A percentile compares a stretch with the other conserved stretches of the same genome.
These are phyloP conservation scores for Exidia glandulosa DNA, from an alignment of 768 basidiomycete species.

Conservation along the genomic window DNA sequence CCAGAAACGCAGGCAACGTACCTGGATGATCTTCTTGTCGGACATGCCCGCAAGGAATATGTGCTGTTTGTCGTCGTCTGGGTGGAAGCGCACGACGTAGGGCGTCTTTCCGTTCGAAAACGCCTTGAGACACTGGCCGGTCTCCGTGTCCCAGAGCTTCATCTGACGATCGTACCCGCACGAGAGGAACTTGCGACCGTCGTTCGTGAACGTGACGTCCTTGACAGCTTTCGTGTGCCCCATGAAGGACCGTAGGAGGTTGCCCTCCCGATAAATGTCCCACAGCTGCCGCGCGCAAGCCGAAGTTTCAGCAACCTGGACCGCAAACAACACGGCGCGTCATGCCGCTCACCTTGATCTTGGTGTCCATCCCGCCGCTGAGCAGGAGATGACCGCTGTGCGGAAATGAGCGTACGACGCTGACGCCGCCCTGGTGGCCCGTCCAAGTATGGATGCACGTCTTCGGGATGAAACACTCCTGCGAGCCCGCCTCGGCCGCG, in stretches of 20 bases:
- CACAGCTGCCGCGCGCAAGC: constrained; percentile 54
- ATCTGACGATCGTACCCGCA: constrained; percentile 94
- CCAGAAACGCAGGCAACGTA: constrained; percentile 21
- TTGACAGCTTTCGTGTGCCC: constrained; percentile 96
- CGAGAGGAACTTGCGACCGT: constrained; percentile 79
- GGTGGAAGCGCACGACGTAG: constrained; percentile 90
- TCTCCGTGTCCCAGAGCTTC: constrained; percentile 99
- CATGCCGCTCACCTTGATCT: constrained; percentile 67
- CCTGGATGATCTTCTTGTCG: constrained; percentile 98
- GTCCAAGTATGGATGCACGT: constrained; percentile 96
- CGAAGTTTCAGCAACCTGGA: not conserved
- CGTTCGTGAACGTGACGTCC: constrained; percentile 91
- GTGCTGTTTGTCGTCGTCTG: constrained; percentile 90
- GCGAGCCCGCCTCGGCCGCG: constrained; percentile 63
- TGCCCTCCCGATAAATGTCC: constrained; percentile 96
- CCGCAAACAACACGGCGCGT: not conserved
- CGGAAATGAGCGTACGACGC: constrained; percentile 88
- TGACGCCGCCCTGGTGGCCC: constrained; percentile 92
- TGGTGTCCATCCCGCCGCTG: constrained; percentile 95
- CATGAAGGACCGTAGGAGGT: constrained; percentile 93
- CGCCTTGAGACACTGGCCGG: constrained; percentile 91
- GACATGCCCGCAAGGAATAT: constrained; percentile 98
- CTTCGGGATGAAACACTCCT: constrained; percentile 93
- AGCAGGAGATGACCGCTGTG: constrained; percentile 86
- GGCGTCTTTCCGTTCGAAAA: constrained; percentile 98